A percentile compares a stretch with the other conserved stretches of the same genome.
Evolutionary conservation across 352 stramenopile species (phyloP).

Genomic region (Thraustotheca clavata): DNA sequence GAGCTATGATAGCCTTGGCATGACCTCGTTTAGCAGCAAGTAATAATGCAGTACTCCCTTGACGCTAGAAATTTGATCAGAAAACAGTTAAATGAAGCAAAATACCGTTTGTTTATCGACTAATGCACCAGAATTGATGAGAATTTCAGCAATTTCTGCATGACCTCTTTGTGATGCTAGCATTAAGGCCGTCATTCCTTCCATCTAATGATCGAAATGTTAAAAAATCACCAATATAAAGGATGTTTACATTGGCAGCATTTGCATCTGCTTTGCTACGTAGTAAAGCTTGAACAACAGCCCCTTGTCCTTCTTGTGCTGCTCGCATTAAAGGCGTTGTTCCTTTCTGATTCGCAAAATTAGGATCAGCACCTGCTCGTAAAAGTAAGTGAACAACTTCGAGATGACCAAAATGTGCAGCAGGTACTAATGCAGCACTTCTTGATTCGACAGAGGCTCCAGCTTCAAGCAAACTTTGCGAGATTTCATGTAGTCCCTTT

Average conservation of each 20-base stretch:
- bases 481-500: constrained; percentile 66
- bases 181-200: constrained; percentile 86
- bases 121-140: constrained; percentile 76
- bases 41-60: constrained; percentile 78
- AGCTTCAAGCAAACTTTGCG: constrained; percentile 52
- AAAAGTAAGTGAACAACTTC: constrained; percentile 64
- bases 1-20: constrained; percentile 58
- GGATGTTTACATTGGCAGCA: constrained; percentile 43
- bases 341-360: constrained; percentile 83
- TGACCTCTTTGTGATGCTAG: constrained; percentile 74
- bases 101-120: constrained; percentile 74
- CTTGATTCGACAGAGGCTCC: constrained; percentile 73
- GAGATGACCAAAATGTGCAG: constrained; percentile 76
- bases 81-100: not conserved
- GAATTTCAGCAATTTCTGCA: constrained; percentile 63
- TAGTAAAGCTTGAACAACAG: constrained; percentile 73
- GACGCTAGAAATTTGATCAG: constrained; percentile 24
- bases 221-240: not conserved
- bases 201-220: constrained; percentile 33
- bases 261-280: constrained; percentile 54
- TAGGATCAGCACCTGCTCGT: constrained; percentile 53
- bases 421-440: constrained; percentile 79
- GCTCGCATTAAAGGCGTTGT: constrained; percentile 81
- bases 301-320: constrained; percentile 71
- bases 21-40: constrained; percentile 77